phyloP scores from a whole-genome alignment of 106 monocot species.

The Posidonia australis region DNA sequence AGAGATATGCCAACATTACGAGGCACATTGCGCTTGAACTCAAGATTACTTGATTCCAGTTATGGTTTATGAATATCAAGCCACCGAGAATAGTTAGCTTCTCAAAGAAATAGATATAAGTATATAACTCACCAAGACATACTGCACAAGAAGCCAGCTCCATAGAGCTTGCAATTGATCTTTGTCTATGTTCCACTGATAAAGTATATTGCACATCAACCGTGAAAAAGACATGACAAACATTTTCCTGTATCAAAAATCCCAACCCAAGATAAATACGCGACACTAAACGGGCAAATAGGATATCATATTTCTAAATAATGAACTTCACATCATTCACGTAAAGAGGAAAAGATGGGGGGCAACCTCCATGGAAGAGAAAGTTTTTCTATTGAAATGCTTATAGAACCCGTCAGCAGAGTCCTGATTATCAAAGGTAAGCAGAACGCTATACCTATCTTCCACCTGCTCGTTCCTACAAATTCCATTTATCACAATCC shows the following conservation, averaged over 20 bases:
- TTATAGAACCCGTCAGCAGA: constrained; percentile 64
- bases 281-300: not conserved
- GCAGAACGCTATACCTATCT: constrained; percentile 73
- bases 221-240: constrained; percentile 55
- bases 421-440: constrained; percentile 61
- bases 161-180: constrained; percentile 36
- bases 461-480: constrained; percentile 62
- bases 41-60: not conserved
- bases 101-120: not conserved
- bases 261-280: not conserved
- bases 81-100: not conserved
- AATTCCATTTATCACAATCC: constrained; percentile 8
- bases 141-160: constrained; percentile 83
- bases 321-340: not conserved
- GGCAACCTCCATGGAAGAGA: constrained; percentile 79
- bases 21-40: not conserved
- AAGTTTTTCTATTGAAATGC: constrained; percentile 71
- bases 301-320: not conserved
- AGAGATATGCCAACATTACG: too few relatives aligned
- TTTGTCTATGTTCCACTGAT: constrained; percentile 70
- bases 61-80: not conserved
- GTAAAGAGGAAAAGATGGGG: not conserved
- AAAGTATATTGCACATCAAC: constrained; percentile 72
- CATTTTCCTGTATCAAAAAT: constrained; percentile 38
- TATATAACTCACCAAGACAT: constrained; percentile 69